Percentiles rank a stretch among this genome's conserved stretches.
Evolutionary conservation across 2,329 filamentous ascomycete genomes (phyloP).

Genomic region (Aspergillus sclerotialis): DNA sequence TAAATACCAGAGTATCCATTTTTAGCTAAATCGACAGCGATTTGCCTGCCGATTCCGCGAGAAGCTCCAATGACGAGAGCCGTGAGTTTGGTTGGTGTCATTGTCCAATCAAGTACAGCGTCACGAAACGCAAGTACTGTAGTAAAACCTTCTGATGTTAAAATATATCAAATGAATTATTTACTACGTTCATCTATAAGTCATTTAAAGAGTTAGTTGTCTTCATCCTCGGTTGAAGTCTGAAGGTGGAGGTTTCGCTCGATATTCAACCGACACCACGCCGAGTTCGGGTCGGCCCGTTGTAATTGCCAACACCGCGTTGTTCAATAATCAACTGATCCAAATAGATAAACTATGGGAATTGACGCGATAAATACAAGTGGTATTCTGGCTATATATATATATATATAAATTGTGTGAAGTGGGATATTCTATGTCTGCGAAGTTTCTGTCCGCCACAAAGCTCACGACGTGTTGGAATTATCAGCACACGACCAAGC

Average conservation of each 20-base stretch:
- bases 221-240: conserved; percentile 4
- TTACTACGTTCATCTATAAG: not conserved
- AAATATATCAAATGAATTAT: not conserved
- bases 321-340: no score
- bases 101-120: conserved; percentile 3
- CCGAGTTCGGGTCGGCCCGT: conserved; percentile 12
- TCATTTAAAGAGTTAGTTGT: no score
- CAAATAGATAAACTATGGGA: not conserved
- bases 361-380: not conserved
- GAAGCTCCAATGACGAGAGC: conserved; percentile 70
- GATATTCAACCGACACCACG: no score
- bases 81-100: conserved; percentile 36
- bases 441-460: no score
- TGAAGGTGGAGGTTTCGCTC: conserved; percentile 4
- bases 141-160: not conserved
- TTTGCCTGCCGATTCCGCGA: conserved; percentile 71
- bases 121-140: not conserved
- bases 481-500: conserved; percentile 42
- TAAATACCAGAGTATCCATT: conserved; percentile 62
- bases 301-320: no score
- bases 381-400: not conserved
- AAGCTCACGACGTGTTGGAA: conserved; percentile 15
- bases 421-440: no score
- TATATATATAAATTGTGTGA: no score
- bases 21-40: conserved; percentile 68